Conservation (phyloP, 2,329 filamentous ascomycete genomes). For the Lachnellula occidentalis region DNA sequence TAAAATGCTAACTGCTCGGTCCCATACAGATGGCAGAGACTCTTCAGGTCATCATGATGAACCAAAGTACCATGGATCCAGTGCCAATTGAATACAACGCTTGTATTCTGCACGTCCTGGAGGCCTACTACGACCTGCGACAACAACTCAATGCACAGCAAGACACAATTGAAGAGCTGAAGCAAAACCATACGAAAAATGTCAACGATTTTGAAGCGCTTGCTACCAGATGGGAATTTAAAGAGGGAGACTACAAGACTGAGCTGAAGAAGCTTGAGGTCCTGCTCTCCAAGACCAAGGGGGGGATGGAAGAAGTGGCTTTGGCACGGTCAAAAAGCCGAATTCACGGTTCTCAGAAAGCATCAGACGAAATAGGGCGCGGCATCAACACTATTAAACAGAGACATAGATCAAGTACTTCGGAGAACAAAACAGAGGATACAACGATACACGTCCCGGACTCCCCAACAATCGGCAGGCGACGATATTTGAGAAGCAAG, state of each 20-base stretch:
- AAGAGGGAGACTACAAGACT: constrained; percentile 26
- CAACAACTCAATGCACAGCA: constrained; percentile 18
- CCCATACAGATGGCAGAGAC: constrained; percentile 24
- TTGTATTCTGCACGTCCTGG: constrained; percentile 29
- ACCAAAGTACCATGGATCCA: constrained; percentile 17
- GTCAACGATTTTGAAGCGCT: constrained; percentile 26
- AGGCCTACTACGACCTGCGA: constrained; percentile 26
- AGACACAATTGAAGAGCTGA: constrained; percentile 22
- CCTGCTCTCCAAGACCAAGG: constrained; percentile 25
- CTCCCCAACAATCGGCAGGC: background rate
- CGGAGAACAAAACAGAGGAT: constrained; percentile 5
- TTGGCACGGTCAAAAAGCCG: constrained; percentile 27
- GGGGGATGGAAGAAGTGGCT: constrained; percentile 28
- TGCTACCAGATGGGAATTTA: constrained; percentile 24
- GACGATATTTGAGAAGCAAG: background rate
- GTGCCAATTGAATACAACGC: constrained; percentile 29
- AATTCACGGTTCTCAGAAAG: constrained; percentile 23
- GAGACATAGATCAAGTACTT: constrained; percentile 10
- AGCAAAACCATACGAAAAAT: constrained; percentile 21
- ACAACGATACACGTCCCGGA: background rate
- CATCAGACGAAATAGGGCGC: constrained; percentile 16
- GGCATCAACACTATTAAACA: constrained; percentile 22
- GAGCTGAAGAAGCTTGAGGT: constrained; percentile 30
- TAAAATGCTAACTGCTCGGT: background rate
- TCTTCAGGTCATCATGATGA: constrained; percentile 32